Conservation (phyloP, 768 basidiomycete species). For the Rubroboletus satanas region DNA sequence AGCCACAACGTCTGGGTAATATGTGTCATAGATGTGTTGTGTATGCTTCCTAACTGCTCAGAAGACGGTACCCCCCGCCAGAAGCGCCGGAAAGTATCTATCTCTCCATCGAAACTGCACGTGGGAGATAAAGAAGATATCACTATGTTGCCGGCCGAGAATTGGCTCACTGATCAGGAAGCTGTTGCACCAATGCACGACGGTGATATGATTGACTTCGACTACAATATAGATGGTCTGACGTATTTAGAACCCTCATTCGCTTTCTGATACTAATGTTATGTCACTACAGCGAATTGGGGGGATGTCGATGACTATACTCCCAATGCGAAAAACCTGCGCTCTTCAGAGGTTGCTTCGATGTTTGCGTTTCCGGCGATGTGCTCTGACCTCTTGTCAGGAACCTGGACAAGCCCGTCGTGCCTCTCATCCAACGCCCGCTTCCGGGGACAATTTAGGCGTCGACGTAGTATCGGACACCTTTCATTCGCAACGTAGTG, state of each 20-base stretch:
- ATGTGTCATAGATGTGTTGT: not conserved
- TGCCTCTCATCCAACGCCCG: slow-evolving; percentile 54
- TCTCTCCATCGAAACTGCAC: not conserved
- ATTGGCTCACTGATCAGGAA: slow-evolving; percentile 16
- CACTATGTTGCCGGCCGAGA: not conserved
- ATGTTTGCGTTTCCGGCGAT: not conserved
- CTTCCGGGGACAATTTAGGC: slow-evolving; percentile 47
- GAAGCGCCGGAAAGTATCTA: slow-evolving; percentile 46
- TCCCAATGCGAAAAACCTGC: slow-evolving; percentile 26
- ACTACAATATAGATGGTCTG: slow-evolving; percentile 25
- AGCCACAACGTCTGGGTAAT: slow-evolving; percentile 12
- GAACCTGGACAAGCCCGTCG: slow-evolving; percentile 84
- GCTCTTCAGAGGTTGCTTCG: slow-evolving; percentile 61
- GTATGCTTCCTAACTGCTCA: slow-evolving; percentile 2
- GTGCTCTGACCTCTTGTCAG: slow-evolving; percentile 36
- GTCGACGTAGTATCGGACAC: slow-evolving; percentile 40
- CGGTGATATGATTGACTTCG: slow-evolving; percentile 20
- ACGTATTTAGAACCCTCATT: not conserved
- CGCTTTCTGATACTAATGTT: slow-evolving; percentile 6
- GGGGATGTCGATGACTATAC: slow-evolving; percentile 14
- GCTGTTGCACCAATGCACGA: slow-evolving; percentile 1
- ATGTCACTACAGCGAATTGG: slow-evolving; percentile 23
- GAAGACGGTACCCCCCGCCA: slow-evolving; percentile 38
- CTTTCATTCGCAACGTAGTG: slow-evolving; percentile 58
- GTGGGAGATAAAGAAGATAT: not conserved